A percentile compares a stretch with the other conserved stretches of the same genome.
Conservation (phyloP, 2,329 filamentous ascomycete species). For the Neonectria neomacrospora region DNA sequence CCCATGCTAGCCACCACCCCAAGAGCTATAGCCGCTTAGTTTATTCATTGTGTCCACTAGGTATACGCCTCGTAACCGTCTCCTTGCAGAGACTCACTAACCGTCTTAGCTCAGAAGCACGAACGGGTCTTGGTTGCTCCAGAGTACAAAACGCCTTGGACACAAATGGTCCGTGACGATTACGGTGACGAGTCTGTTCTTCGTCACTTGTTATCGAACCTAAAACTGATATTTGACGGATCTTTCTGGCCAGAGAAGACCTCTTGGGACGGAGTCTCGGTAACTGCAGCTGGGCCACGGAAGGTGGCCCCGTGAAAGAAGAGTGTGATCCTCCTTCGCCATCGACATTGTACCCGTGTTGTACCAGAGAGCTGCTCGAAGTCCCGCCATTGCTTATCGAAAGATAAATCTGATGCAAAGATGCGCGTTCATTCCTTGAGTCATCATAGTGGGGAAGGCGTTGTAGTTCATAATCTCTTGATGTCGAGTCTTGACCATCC, state of each 20-base stretch:
- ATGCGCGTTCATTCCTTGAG: background rate
- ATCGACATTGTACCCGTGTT: constrained; percentile 37
- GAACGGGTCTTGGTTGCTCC: constrained; percentile 47
- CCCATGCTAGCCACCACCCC: constrained; percentile 9
- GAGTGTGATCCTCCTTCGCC: constrained; percentile 30
- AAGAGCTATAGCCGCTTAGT: background rate
- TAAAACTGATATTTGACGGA: constrained; percentile 21
- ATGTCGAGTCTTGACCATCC: background rate
- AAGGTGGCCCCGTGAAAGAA: background rate
- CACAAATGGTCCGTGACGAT: constrained; percentile 35
- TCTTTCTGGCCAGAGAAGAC: constrained; percentile 1
- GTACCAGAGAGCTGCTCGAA: constrained; percentile 4
- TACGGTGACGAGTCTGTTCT: background rate
- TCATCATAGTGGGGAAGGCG: background rate
- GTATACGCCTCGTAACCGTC: constrained; percentile 36
- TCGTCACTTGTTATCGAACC: constrained; percentile 4
- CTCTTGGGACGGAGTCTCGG: constrained; percentile 14
- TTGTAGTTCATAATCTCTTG: background rate
- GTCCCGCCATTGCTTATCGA: constrained; percentile 21
- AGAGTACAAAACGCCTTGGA: constrained; percentile 45
- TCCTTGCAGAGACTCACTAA: constrained; percentile 46
- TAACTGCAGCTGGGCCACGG: constrained; percentile 21
- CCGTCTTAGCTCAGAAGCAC: constrained; percentile 45
- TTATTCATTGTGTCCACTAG: constrained; percentile 36
- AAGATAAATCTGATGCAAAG: background rate